Evolutionary conservation across 192 early-diverging fungal genomes (phyloP), one percentile per base, ranked within the genome.

Genomic region (Funneliformis mosseae): DNA sequence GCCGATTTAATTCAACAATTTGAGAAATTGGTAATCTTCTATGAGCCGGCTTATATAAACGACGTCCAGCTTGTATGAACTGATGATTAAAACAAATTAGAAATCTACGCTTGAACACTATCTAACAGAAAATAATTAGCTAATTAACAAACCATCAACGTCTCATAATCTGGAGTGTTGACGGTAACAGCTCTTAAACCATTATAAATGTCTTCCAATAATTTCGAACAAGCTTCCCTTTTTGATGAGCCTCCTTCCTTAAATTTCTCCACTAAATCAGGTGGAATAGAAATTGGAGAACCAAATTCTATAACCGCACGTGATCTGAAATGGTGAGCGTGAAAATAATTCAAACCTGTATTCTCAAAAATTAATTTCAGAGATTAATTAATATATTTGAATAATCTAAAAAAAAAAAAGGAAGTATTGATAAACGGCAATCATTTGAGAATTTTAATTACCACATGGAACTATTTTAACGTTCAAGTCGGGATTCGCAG

Each of bases 241-340:
- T 96, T 97, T 2, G 94, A 91, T 0, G 83, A 77, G 10, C 98
- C 98, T 73, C 97, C 97, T 45, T 83, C 80, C 70, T 88, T 92
- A 86, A 94, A 99, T 82, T 92, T 89, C 39, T 91, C 90, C n/a
- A 99, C 93, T 5, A 95, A 84, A 79, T 96, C 93, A 8, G 84
- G 78, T 14, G 93, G 84, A 8, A 99, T 89, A 14, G 91, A 88
- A 76, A 99, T 93, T 0, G 96, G 96, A 55, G 95, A 90, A 46
- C 98, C 97, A 89, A 96, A 99, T 84, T 99, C 97, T 50, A 98
- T 91, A 48, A 98, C 97, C n/a, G 97, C 97, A 73, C 97, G 93
- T 10, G 96, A 97, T 71, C 98, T 92, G 92, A 98, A 99, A 85
- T 93, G 88, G 84, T 92, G 92, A 21, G 98, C 93, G 83, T 99